phyloP scores from a whole-genome alignment of 2,329 filamentous ascomycete species.

The Colletotrichum liriopes region DNA sequence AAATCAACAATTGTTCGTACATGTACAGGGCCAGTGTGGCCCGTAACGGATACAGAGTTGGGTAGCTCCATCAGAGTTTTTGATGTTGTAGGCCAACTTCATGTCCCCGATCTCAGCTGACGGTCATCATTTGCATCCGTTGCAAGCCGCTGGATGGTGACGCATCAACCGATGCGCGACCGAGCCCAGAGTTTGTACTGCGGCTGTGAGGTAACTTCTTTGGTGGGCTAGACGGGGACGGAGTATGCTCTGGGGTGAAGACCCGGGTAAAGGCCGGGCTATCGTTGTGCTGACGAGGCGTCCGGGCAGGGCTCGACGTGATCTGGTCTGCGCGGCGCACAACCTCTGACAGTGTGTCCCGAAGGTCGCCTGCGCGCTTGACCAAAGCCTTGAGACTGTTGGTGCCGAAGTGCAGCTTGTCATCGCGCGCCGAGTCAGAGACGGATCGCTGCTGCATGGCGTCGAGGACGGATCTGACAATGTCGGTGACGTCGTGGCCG shows the following conservation, averaged over 20 bases:
- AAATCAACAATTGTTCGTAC: constrained; percentile 44
- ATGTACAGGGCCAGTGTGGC: constrained; percentile 41
- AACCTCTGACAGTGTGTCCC: constrained; percentile 72
- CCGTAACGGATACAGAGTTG: background rate
- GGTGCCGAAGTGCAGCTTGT: constrained; percentile 77
- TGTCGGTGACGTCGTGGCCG: constrained; percentile 60
- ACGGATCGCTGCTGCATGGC: constrained; percentile 72
- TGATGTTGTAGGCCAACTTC: constrained; percentile 7
- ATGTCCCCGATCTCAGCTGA: constrained; percentile 59
- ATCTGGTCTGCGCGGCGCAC: constrained; percentile 73
- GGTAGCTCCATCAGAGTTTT: background rate
- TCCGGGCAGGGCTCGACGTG: constrained; percentile 69
- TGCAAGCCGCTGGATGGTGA: constrained; percentile 67
- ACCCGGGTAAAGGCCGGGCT: constrained; percentile 79
- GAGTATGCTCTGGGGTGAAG: constrained; percentile 68
- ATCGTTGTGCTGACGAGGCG: constrained; percentile 64
- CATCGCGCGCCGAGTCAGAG: constrained; percentile 60
- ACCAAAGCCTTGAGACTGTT: constrained; percentile 79
- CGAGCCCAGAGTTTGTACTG: constrained; percentile 68
- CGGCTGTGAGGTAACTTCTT: constrained; percentile 67
- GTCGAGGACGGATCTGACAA: constrained; percentile 75
- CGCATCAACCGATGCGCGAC: constrained; percentile 65
- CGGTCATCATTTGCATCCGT: constrained; percentile 77
- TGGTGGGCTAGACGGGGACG: constrained; percentile 69
- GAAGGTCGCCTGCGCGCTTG: constrained; percentile 72